Evolutionary conservation across 139 green algal genomes (phyloP), one percentile per base, ranked within the genome.

Genomic region (Tetraselmis chui): DNA sequence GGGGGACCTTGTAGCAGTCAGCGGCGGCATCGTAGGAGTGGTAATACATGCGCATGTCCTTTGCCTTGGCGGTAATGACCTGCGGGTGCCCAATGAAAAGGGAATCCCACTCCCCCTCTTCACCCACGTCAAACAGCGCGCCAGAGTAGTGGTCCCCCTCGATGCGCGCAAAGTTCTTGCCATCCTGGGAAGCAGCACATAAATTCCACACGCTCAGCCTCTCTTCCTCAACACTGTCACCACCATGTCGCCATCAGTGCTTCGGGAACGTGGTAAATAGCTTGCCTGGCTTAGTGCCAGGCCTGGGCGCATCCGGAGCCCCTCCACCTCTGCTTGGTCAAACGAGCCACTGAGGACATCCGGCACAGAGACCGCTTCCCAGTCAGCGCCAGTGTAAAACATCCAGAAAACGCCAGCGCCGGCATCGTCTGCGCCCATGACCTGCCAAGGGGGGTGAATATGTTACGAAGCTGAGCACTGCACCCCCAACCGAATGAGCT

Each of bases 331-430:
- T 22, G 29, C n/a, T 26, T 79, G 45, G 0, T 23, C 32, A 18
- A 29, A 1, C 25, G 85, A 77, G 31, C 81, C 82, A 0, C 84
- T 81, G 76, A 94, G 32, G 0, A 85, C 88, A 0, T 31, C 23
- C 0, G 91, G 88, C 27, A 89, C 82, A 25, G 58, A 1, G 26
- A 90, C 86, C 1, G 88, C 79, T 84, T 97, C 92, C 45, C 87
- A 94, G 87, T 90, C 85, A 1, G 88, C 91, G 0, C 96, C 96
- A 0, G 82, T 83, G 87, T 99, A 99, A 85, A 96, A 99, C 91
- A 98, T 97, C 96, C 96, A 99, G 86, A 97, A 98, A n/a, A 99
- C 94, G 5, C 95, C 96, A 29, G 87, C 86, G 27, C 91, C 90
- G 28, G 31, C 79, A 59, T 85, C 83, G 2, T 93, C 91, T 30